Percentiles rank a stretch among this genome's conserved stretches.
These are phyloP conservation scores for Dalbergia cochinchinensis DNA, from an alignment of 306 rosid species.

Conservation along the genomic window DNA sequence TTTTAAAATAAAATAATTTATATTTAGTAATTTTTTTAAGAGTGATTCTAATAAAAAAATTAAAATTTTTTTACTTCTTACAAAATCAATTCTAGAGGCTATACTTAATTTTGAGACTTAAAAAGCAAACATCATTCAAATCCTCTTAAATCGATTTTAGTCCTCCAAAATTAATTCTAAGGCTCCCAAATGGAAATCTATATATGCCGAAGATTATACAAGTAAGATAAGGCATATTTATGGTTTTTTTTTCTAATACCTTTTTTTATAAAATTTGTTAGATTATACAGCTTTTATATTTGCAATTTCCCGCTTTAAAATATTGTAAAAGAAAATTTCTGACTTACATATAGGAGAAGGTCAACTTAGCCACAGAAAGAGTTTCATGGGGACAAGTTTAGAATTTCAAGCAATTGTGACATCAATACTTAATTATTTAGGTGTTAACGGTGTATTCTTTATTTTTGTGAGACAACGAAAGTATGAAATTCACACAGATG, in stretches of 20 bases:
- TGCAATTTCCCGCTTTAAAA: neutral
- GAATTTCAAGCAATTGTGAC: conserved; percentile 19
- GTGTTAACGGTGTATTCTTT: neutral
- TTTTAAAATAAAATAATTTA: too few relatives aligned
- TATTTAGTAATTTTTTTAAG: too few relatives aligned
- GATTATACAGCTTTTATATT: neutral
- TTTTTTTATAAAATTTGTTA: neutral
- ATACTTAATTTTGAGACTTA: too few relatives aligned
- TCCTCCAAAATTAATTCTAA: too few relatives aligned
- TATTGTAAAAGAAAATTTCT: neutral
- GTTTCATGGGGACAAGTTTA: neutral
- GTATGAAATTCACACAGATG: neutral
- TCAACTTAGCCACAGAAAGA: neutral
- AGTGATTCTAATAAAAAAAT: too few relatives aligned
- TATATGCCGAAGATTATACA: neutral
- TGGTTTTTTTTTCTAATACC: neutral
- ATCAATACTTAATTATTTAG: neutral
- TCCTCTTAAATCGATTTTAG: too few relatives aligned
- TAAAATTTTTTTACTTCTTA: too few relatives aligned
- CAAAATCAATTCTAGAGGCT: too few relatives aligned
- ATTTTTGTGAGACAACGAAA: neutral
- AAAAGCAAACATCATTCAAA: too few relatives aligned
- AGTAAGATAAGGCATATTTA: neutral
- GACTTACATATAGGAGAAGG: conserved; percentile 7
- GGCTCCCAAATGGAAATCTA: too few relatives aligned